These are phyloP conservation scores for Carex sylvatica DNA, from an alignment of 202 grass and related monocot genomes.

Conservation along the genomic window DNA sequence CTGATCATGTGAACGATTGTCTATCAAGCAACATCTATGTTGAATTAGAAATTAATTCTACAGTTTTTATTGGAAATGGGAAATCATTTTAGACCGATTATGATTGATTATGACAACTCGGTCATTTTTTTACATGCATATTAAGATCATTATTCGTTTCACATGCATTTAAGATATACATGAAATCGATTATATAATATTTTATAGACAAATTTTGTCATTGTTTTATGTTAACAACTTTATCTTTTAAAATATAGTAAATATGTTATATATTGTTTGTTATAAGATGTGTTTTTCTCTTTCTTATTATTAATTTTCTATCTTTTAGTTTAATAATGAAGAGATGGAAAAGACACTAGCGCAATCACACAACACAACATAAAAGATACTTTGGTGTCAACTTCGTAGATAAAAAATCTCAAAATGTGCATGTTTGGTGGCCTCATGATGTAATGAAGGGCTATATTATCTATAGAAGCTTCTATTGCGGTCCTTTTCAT, in stretches of 20 bases:
- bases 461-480: constrained; percentile 20
- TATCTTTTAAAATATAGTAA: no score
- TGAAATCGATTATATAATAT: no score
- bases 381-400: not conserved
- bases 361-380: not conserved
- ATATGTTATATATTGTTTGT: no score
- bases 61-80: not conserved
- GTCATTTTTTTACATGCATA: not conserved
- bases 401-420: not conserved
- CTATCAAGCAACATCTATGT: not conserved
- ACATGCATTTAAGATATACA: not conserved
- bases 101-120: not conserved
- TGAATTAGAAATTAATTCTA: not conserved
- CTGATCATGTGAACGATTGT: not conserved
- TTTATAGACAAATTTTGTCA: no score
- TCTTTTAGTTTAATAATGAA: not conserved
- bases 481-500: constrained; percentile 23
- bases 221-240: no score
- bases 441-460: constrained; percentile 20
- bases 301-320: not conserved
- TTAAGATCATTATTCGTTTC: not conserved
- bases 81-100: not conserved
- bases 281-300: no score
- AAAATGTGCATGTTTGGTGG: constrained; percentile 12
- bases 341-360: not conserved